Percentiles rank a stretch among this genome's conserved stretches.
These are phyloP conservation scores for Cenchrus fungigraminus DNA, from an alignment of 176 grass and related monocot genomes.

Conservation along the genomic window DNA sequence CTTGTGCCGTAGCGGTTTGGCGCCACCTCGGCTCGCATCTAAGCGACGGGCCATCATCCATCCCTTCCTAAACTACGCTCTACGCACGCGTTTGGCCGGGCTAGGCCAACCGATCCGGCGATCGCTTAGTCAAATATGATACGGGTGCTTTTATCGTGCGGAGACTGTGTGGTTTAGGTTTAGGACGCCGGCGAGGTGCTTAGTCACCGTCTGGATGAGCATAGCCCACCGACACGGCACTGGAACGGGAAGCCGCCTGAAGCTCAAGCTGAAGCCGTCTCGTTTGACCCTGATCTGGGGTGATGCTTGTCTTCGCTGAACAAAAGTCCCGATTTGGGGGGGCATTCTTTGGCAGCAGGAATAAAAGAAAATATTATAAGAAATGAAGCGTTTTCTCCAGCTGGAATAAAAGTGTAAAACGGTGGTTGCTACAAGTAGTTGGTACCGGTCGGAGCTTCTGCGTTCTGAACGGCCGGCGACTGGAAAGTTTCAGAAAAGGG, in stretches of 20 bases:
- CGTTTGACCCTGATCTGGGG: neutral
- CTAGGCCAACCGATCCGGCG: neutral
- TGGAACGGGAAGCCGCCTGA: neutral
- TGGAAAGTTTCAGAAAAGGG: constrained; percentile 6
- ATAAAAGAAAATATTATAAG: neutral
- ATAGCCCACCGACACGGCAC: neutral
- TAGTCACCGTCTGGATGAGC: neutral
- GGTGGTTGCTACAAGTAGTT: no score
- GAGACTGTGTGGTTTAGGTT: neutral
- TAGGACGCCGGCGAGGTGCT: neutral
- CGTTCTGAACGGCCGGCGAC: neutral
- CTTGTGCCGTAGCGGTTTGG: neutral
- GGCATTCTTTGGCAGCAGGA: neutral
- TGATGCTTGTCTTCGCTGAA: constrained; percentile 5
- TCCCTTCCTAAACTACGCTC: neutral
- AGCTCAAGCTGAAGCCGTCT: constrained; percentile 32
- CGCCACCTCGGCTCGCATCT: neutral
- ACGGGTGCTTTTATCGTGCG: neutral
- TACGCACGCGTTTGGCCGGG: neutral
- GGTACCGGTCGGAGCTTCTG: neutral
- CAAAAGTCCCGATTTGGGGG: neutral
- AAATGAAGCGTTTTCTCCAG: neutral
- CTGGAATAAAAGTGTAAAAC: neutral
- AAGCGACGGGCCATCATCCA: neutral
- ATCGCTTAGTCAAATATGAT: neutral